Evolutionary conservation across 768 basidiomycete genomes (phyloP), one percentile per base, ranked within the genome.

Genomic region (Brasilioporus rufonigricans): DNA sequence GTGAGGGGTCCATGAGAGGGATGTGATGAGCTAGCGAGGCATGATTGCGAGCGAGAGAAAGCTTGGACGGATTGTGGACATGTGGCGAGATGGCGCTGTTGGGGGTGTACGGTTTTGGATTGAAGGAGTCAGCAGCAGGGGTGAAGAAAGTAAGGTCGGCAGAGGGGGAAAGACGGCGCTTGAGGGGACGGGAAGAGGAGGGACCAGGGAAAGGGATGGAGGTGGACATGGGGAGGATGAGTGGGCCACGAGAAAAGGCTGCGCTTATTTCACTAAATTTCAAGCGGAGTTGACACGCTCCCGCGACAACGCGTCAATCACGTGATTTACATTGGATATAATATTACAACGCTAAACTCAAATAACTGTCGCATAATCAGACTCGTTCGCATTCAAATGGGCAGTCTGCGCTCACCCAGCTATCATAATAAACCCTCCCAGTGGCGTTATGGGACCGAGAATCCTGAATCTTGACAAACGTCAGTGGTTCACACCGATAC

Each of bases 371-470:
- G 13, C 26, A 5, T 13, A 27, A 32, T 64, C 47, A 58, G 59
- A 47, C 43, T 53, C 33, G 48, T 36, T 27, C 44, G 2, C 26
- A 44, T 31, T 18, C 39, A 48, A 13, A 48, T n/a, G 24, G 47
- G 9, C 41, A 32, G 32, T 47, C 45, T 33, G 35, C 24, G 57
- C 83, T 72, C 63, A 87, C 86, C 87, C 87, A 31, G 81, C 80
- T 61, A 87, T 86, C 82, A 86, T 83, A 1, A 81, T 48, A 19
- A 77, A 52, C 4, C 82, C 88, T 2, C 86, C 87, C 9, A 89
- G 60, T 0, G 88, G 87, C 27, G 87, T 89, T 47, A 86, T 70
- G 9, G 85, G 86, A 0, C 86, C 87, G 23, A 88, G 59, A 55
- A 77, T 74, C 57, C 68, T 80, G 57, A 82, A 66, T 36, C 78